These are phyloP conservation scores for Fraxinus dipetala DNA, from an alignment of 305 asterid species.

Conservation along the genomic window DNA sequence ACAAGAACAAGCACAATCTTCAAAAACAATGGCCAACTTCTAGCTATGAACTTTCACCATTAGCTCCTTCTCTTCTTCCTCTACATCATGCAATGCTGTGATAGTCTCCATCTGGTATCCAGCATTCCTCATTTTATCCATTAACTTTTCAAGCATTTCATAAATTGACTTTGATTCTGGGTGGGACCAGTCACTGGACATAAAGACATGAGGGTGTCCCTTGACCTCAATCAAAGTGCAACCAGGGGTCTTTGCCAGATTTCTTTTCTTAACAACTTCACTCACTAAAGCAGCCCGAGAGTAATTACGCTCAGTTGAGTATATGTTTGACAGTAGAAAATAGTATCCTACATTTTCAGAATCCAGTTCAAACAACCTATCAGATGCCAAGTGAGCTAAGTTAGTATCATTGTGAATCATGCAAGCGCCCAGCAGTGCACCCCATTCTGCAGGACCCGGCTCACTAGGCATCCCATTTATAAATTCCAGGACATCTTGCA, in stretches of 20 bases:
- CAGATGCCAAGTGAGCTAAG: constrained; percentile 64
- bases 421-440: constrained; percentile 75
- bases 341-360: constrained; percentile 66
- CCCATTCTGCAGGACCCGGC: constrained; percentile 81
- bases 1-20: too few relatives aligned
- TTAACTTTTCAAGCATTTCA: constrained; percentile 50
- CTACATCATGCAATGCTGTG: constrained; percentile 77
- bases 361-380: constrained; percentile 58
- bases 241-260: constrained; percentile 64
- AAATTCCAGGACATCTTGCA: constrained; percentile 55
- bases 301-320: constrained; percentile 54
- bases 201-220: constrained; percentile 62
- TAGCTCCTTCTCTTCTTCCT: too few relatives aligned
- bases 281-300: constrained; percentile 64
- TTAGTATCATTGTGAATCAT: constrained; percentile 66
- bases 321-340: constrained; percentile 70
- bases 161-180: constrained; percentile 48
- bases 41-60: too few relatives aligned
- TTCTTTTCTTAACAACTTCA: constrained; percentile 52
- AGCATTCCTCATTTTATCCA: constrained; percentile 67
- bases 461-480: constrained; percentile 56
- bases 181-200: constrained; percentile 61
- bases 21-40: too few relatives aligned
- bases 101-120: constrained; percentile 68
- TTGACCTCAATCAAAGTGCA: constrained; percentile 73